Percentiles rank a stretch among this genome's conserved stretches.
Conservation (phyloP, 495 filamentous ascomycete genomes). For the Glonium stellatum region DNA sequence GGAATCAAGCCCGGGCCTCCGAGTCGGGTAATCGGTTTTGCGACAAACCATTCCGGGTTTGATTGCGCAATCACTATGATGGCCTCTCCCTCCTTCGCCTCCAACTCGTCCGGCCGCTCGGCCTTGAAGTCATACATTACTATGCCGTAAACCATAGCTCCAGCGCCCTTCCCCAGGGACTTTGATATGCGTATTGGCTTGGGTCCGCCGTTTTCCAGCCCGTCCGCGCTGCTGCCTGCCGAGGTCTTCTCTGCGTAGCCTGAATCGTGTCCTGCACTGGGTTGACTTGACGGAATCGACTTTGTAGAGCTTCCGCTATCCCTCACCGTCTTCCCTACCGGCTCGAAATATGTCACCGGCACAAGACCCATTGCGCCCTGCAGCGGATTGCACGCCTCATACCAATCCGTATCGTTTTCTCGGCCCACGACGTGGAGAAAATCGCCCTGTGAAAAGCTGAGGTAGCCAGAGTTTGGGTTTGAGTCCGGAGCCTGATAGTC, state of each 20-base stretch:
- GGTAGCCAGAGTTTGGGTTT: constrained; percentile 53
- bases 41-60: constrained; percentile 99
- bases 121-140: constrained; percentile 97
- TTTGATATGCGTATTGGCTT: constrained; percentile 45
- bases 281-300: constrained; percentile 33
- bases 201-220: constrained; percentile 33
- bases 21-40: constrained; percentile 91
- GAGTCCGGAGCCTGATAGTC: constrained; percentile 66
- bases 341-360: constrained; percentile 86
- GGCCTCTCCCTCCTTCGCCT: constrained; percentile 88
- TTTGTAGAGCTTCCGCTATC: constrained; percentile 74
- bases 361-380: constrained; percentile 85
- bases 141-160: constrained; percentile 90
- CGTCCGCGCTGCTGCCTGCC: constrained; percentile 27
- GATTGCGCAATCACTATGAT: constrained; percentile 99
- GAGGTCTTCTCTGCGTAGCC: constrained; percentile 63
- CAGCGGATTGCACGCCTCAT: constrained; percentile 96
- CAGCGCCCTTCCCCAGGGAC: constrained; percentile 53
- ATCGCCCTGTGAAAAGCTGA: constrained; percentile 87
- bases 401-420: constrained; percentile 93
- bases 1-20: constrained; percentile 94
- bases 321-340: constrained; percentile 81
- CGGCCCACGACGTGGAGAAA: constrained; percentile 98
- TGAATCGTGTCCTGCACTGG: constrained; percentile 53
- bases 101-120: constrained; percentile 88